These are phyloP conservation scores for Ilyonectria sp. DNA, from an alignment of 2,329 filamentous ascomycete species.

Conservation along the genomic window DNA sequence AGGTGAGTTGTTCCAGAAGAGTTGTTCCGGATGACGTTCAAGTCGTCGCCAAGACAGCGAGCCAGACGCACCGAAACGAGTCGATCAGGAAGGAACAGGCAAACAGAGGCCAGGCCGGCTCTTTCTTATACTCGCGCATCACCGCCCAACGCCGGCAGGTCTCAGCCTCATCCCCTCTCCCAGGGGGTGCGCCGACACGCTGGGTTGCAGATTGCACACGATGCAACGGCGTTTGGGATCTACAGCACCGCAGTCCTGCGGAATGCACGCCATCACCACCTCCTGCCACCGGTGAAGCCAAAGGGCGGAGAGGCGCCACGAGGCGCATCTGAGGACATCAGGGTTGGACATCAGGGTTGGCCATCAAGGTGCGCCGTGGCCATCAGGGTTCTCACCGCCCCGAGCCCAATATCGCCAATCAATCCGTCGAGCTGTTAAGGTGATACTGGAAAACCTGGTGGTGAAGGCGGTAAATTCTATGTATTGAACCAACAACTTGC, in stretches of 20 bases:
- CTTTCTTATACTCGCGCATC: conserved; percentile 30
- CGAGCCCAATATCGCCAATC: not conserved
- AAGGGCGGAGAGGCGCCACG: not conserved
- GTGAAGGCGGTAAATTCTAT: not conserved
- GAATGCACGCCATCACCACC: conserved; percentile 15
- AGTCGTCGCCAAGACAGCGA: conserved; percentile 1
- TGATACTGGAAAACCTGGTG: not conserved
- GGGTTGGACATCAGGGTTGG: conserved; percentile 49
- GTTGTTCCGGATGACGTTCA: not conserved
- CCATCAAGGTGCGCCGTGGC: conserved; percentile 46
- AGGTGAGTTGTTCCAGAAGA: conserved; percentile 6
- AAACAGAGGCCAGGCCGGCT: conserved; percentile 12
- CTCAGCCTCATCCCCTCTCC: conserved; percentile 23
- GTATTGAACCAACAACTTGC: conserved; percentile 19
- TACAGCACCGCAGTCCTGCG: conserved; percentile 7
- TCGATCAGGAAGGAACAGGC: conserved; percentile 1
- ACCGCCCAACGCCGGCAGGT: conserved; percentile 9
- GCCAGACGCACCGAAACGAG: not conserved
- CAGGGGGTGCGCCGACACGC: conserved; percentile 7
- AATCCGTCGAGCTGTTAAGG: conserved; percentile 13
- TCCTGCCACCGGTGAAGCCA: not conserved
- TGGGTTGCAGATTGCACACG: conserved; percentile 13
- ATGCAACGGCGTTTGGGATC: conserved; percentile 23
- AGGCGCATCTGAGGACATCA: conserved; percentile 40
- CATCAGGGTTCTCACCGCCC: conserved; percentile 47